These are phyloP conservation scores for Pseudogymnoascus sp. DNA, from an alignment of 2,329 filamentous ascomycete species.

Conservation along the genomic window DNA sequence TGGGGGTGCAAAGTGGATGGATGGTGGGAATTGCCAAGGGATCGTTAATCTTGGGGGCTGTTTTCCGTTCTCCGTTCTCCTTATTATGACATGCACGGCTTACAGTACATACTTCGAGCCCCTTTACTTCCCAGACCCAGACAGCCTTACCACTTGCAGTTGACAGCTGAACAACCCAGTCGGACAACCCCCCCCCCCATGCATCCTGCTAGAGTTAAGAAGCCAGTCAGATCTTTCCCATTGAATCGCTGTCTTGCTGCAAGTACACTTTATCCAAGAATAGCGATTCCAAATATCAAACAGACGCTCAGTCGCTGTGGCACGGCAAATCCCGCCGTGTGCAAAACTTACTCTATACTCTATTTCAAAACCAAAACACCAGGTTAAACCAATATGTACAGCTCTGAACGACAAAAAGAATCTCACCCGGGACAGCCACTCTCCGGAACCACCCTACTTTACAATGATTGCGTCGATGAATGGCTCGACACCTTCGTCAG, in stretches of 20 bases:
- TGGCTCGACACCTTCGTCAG: background rate
- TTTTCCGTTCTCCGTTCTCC: background rate
- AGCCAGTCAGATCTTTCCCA: background rate
- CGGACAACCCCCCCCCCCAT: background rate
- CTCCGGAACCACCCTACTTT: background rate
- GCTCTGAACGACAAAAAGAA: background rate
- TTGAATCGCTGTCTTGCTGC: background rate
- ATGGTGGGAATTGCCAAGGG: background rate
- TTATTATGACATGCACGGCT: background rate
- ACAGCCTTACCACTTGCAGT: background rate
- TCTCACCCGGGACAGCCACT: background rate
- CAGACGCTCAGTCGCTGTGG: background rate
- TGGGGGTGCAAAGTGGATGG: background rate
- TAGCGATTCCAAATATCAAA: background rate
- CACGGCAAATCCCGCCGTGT: background rate
- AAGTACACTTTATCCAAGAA: background rate
- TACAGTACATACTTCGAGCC: background rate
- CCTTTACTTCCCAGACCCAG: background rate
- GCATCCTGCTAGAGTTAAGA: background rate
- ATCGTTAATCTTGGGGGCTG: background rate
- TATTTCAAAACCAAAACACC: background rate
- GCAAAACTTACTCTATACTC: conserved; percentile 6
- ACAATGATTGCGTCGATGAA: background rate
- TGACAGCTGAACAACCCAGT: background rate
- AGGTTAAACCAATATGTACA: background rate